These are phyloP conservation scores for Lyophyllum semitale DNA, from an alignment of 768 basidiomycete genomes.

Conservation along the genomic window DNA sequence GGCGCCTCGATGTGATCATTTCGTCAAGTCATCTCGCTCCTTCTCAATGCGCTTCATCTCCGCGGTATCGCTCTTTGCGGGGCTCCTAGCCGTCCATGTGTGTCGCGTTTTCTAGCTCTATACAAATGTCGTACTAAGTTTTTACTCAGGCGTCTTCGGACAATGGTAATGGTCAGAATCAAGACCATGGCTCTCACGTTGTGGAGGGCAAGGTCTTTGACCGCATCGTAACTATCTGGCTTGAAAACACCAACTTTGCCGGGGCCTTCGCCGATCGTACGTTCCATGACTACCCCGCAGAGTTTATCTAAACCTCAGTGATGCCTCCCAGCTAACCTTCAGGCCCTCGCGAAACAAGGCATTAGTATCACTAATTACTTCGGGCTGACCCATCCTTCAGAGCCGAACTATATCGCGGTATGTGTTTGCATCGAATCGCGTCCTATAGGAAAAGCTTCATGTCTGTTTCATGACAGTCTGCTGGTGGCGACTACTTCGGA, in stretches of 20 bases:
- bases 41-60: not conserved
- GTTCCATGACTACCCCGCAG: conserved; percentile 7
- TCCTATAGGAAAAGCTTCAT: conserved; percentile 5
- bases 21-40: not conserved
- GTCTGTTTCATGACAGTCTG: conserved; percentile 2
- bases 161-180: not conserved
- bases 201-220: conserved; percentile 30
- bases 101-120: not conserved
- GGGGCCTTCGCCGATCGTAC: conserved; percentile 25
- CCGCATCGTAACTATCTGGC: conserved; percentile 46
- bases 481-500: conserved; percentile 34
- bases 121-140: not conserved
- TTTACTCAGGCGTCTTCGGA: not conserved
- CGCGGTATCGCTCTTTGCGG: not conserved
- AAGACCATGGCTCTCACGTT: not conserved
- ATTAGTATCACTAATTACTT: conserved; percentile 48
- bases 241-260: conserved; percentile 63
- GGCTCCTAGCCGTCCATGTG: not conserved
- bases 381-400: conserved; percentile 56
- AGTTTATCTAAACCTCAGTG: not conserved
- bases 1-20: not conserved
- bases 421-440: not conserved
- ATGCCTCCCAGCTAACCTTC: conserved; percentile 24
- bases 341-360: conserved; percentile 48
- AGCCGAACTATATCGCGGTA: conserved; percentile 59